Evolutionary conservation across 1,284 basidiomycete genomes (phyloP), one percentile per base, ranked within the genome.

Genomic region (Ustilago nuda): DNA sequence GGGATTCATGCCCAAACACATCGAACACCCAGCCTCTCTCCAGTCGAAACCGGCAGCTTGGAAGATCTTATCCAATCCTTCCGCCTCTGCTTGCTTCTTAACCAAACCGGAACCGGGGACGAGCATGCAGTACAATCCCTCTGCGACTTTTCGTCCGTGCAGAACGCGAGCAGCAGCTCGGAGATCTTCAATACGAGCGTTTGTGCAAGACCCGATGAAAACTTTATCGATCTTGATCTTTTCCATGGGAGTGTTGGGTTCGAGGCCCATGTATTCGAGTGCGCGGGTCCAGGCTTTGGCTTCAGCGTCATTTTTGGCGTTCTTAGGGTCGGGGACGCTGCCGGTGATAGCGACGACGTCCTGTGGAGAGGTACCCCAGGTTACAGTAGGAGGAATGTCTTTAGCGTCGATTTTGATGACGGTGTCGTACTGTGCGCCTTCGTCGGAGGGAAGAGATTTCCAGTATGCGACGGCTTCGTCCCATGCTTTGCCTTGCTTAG

Each of bases 1-100:
- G 8, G 84, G 84, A 68, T 85, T 85, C 84, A 85, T 85, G 35
- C 83, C 84, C 12, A 85, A 78, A 66, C 84, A 85, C 84, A 85
- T 85, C 61, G 80, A 82, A 73, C 84, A 85, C 30, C 84, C 84
- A 19, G 84, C 84, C 57, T 85, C 84, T 39, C 84, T 69, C 84
- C 84, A 85, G 72, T 85, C 84, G 55, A 85, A 85, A 27, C 84
- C 84, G 23, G 84, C 82, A 13, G 81, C 75, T 36, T 76, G 82
- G 82, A 85, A 85, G 51, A 85, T 79, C 66, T 83, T 83, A 71
- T 85, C 84, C 17, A 85, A 74, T 37, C 84, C 84, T 60, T 85
- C 84, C n/a, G 82, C 83, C 58, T 85, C 84, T 23, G 84, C 84
- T 69, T 85, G 84, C 68, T 82, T 84, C 71, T 85, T 85, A 60